Conservation (phyloP, 2,329 filamentous ascomycete genomes). For the Penicillium occitanis region DNA sequence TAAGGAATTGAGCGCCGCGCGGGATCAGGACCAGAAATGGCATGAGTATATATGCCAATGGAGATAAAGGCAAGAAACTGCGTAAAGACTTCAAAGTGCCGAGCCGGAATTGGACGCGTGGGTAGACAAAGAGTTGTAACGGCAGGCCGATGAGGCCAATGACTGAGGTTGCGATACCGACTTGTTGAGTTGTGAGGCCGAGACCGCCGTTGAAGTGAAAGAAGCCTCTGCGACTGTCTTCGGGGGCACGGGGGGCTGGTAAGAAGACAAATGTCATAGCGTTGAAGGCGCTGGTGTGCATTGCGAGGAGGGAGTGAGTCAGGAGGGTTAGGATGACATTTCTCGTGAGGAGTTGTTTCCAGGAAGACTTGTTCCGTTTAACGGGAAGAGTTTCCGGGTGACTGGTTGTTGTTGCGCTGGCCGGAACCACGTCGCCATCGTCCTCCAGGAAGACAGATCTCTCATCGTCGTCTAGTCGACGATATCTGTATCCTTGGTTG, state of each 20-base stretch:
- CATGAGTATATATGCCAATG: conserved; percentile 66
- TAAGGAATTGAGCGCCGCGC: conserved; percentile 45
- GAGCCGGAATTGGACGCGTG: conserved; percentile 62
- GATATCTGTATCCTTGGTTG: conserved; percentile 34
- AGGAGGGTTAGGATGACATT: conserved; percentile 60
- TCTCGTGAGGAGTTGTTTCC: conserved; percentile 53
- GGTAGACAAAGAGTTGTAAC: conserved; percentile 71
- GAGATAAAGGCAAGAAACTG: conserved; percentile 68
- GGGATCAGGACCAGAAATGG: conserved; percentile 72
- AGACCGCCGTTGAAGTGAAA: conserved; percentile 70
- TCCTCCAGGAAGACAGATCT: conserved; percentile 37
- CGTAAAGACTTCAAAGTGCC: conserved; percentile 70
- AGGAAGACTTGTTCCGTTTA: conserved; percentile 46
- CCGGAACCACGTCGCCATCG: conserved; percentile 27
- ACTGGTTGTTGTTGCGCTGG: conserved; percentile 29
- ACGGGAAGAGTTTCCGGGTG: conserved; percentile 26
- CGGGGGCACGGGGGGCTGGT: conserved; percentile 63
- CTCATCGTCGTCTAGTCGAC: conserved; percentile 32
- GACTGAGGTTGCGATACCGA: conserved; percentile 76
- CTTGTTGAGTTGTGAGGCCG: conserved; percentile 67
- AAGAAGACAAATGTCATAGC: conserved; percentile 75
- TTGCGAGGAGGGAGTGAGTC: conserved; percentile 67
- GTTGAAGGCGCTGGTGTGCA: conserved; percentile 75
- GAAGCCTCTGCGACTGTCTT: conserved; percentile 40
- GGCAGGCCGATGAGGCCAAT: conserved; percentile 73